Evolutionary conservation across 2,329 filamentous ascomycete genomes (phyloP).

Genomic region (Colletotrichum chlorophyti): DNA sequence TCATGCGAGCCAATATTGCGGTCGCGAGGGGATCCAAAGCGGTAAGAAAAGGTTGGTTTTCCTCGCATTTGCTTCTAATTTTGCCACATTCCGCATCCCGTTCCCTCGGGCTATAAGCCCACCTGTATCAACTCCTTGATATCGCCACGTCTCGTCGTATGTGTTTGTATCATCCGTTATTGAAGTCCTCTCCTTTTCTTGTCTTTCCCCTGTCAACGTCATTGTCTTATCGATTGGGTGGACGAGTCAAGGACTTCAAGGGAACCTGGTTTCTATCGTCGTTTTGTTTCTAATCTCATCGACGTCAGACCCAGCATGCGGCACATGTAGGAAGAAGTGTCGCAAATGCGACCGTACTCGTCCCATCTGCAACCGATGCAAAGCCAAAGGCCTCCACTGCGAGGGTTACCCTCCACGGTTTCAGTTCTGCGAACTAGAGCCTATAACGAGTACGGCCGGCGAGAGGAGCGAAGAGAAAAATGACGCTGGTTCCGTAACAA

Average conservation of each 20-base stretch:
- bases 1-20: neutral
- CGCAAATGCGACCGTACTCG: conserved; percentile 40
- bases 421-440: conserved; percentile 34
- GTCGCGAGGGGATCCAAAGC: conserved; percentile 15
- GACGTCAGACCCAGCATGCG: conserved; percentile 37
- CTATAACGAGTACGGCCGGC: conserved; percentile 28
- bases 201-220: too few species aligned
- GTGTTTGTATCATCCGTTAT: neutral
- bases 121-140: neutral
- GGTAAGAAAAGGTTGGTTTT: conserved; percentile 15
- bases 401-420: conserved; percentile 39
- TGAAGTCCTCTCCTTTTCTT: too few species aligned
- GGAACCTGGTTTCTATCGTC: neutral
- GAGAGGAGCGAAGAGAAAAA: neutral
- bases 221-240: too few species aligned
- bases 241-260: too few species aligned
- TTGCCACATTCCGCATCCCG: neutral
- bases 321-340: conserved; percentile 40
- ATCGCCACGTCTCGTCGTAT: neutral
- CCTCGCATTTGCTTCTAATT: neutral
- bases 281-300: neutral
- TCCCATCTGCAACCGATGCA: conserved; percentile 37
- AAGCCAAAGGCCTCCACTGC: conserved; percentile 36
- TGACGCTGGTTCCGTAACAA: neutral
- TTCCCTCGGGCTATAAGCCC: neutral